Evolutionary conservation across 106 monocot genomes (phyloP), one percentile per base, ranked within the genome.

Genomic region (Dendrobium officinale): DNA sequence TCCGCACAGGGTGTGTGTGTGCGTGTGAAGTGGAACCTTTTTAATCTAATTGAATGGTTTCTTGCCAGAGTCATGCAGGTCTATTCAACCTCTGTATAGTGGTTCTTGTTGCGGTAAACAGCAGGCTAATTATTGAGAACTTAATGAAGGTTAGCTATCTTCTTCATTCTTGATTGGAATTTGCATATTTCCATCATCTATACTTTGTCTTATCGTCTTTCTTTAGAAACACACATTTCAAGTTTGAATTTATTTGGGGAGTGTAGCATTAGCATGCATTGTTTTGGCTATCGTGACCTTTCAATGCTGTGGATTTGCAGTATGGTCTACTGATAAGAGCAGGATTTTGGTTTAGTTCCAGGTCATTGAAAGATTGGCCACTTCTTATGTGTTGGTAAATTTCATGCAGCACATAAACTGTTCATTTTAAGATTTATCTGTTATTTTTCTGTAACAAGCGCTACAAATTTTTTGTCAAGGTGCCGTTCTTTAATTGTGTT

Each of bases 121-220:
- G 92, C 86, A 84, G 92, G 81, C 90, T 92, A 58, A 92, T 92
- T 42, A 90, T 92, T 78, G 92, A 92, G 85, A 92, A 92, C 77
- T 61, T 92, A 64, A 92, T 92, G 92, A 92, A 92, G 92, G 92
- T 92, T 77, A 76, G 83, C 18, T 74, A 72, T 20, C n/a, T 74
- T 17, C 40, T 67, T 9, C 29, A 66, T 20, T 79, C 72, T 79
- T 75, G 11, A 24, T 49, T 27, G 19, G 7, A 15, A 51, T 13
- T 13, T 51, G 40, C 72, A 72, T 72, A 40, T 40, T 29, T 70
- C 51, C 13, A 51, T 10, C 51, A 51, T 45, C 51, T 51, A 16
- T 2, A 15, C 3, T 51, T 51, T 51, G 13, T 13, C 13, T 1
- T 13, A 51, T 51, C 51, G 0, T 15, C 13, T 10, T 51, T 37